Evolutionary conservation across 768 basidiomycete species (phyloP).

Genomic region (Clitopilus passeckerianus): DNA sequence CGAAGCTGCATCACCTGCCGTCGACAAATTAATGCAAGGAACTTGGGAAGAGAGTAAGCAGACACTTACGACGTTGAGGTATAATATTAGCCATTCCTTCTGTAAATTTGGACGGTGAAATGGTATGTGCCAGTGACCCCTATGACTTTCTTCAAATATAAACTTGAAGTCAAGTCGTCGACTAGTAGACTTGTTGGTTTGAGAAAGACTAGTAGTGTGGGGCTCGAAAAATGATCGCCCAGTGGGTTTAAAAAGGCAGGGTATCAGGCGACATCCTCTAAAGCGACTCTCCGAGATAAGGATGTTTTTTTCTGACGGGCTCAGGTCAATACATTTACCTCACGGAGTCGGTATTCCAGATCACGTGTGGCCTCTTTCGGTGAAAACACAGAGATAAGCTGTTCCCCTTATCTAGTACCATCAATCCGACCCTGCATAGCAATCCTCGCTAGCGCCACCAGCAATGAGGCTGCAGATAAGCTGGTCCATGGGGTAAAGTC

Average conservation of each 20-base stretch:
- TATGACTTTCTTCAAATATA: conserved; percentile 2
- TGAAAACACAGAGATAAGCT: background rate
- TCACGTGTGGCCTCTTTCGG: background rate
- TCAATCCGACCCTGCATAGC: background rate
- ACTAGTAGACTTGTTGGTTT: background rate
- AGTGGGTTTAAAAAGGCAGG: background rate
- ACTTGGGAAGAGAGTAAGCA: background rate
- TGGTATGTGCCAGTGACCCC: background rate
- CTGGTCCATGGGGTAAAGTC: background rate
- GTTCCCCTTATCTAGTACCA: background rate
- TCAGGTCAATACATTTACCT: background rate
- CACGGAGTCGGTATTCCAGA: background rate
- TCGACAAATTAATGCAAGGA: background rate
- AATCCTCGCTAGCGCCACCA: background rate
- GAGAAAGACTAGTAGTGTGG: background rate
- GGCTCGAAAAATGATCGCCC: background rate
- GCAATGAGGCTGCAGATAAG: background rate
- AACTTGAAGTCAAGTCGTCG: background rate
- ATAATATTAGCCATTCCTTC: conserved; percentile 1
- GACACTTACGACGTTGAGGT: conserved; percentile 10
- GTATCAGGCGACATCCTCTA: background rate
- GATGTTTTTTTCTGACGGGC: background rate
- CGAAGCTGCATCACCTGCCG: conserved; percentile 12
- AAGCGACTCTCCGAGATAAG: background rate
- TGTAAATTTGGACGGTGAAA: conserved; percentile 2